Conservation (phyloP, 2,329 filamentous ascomycete species). For the Pyrenophora seminiperda region DNA sequence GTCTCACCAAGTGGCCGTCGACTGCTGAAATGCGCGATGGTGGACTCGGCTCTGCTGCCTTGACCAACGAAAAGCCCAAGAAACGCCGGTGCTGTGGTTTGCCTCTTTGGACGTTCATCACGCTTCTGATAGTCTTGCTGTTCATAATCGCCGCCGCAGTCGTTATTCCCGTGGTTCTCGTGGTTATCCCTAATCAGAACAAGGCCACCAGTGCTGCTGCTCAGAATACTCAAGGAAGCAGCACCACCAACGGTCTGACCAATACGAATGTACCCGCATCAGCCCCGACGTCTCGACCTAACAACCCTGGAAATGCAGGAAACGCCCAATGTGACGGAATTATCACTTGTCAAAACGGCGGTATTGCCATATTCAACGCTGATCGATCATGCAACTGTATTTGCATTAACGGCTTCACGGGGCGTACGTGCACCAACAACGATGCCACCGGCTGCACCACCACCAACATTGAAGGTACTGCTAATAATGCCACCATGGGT, state of each 20-base stretch:
- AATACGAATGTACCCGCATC: conserved; percentile 23
- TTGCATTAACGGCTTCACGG: conserved; percentile 86
- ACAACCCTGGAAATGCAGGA: conserved; percentile 9
- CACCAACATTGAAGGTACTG: conserved; percentile 49
- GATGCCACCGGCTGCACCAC: conserved; percentile 62
- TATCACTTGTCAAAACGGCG: conserved; percentile 77
- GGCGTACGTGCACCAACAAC: conserved; percentile 59
- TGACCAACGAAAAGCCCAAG: conserved; percentile 34
- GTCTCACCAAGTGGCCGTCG: conserved; percentile 39
- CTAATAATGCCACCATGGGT: conserved; percentile 73
- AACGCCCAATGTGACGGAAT: conserved; percentile 61
- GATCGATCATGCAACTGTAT: conserved; percentile 77
- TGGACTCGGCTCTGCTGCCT: conserved; percentile 22
- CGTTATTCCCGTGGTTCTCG: conserved; percentile 73
- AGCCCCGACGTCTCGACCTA: conserved; percentile 23
- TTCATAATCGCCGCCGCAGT: conserved; percentile 79
- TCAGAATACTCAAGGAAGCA: conserved; percentile 23
- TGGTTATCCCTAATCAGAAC: conserved; percentile 61
- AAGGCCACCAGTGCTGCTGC: conserved; percentile 28
- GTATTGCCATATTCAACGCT: conserved; percentile 71
- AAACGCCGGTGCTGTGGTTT: conserved; percentile 78
- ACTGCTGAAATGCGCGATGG: conserved; percentile 15
- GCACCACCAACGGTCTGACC: conserved; percentile 30
- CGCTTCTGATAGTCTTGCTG: conserved; percentile 68
- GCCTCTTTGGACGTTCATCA: conserved; percentile 76